Percentiles rank a stretch among this genome's conserved stretches.
Evolutionary conservation across 805 yeast species (phyloP).

Genomic region (Wickerhamomyces mucosus): DNA sequence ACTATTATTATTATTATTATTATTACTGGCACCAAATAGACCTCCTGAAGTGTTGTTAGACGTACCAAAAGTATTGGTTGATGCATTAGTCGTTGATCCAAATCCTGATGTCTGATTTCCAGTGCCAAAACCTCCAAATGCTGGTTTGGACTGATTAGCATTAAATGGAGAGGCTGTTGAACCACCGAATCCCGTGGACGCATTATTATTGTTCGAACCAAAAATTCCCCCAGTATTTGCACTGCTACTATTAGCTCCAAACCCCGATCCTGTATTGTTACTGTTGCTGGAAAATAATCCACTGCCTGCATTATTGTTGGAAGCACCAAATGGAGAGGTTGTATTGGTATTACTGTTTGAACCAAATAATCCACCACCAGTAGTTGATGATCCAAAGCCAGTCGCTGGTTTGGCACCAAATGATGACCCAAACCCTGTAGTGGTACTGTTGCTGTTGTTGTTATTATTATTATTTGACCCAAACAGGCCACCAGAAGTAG

Average conservation of each 20-base stretch:
- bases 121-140: conserved; percentile 20
- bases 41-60: conserved; percentile 18
- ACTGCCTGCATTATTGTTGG: conserved; percentile 9
- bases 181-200: conserved; percentile 8
- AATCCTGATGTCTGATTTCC: conserved; percentile 4
- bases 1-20: conserved; percentile 7
- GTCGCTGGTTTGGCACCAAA: conserved; percentile 23
- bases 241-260: conserved; percentile 13
- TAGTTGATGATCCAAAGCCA: conserved; percentile 14
- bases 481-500: conserved; percentile 18
- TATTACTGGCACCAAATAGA: conserved; percentile 28
- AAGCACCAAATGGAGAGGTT: conserved; percentile 34
- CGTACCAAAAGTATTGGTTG: background rate
- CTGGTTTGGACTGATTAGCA: conserved; percentile 6
- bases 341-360: conserved; percentile 16
- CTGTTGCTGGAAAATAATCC: conserved; percentile 8
- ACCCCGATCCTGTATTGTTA: conserved; percentile 2
- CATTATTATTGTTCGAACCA: conserved; percentile 16
- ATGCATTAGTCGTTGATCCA: conserved; percentile 1
- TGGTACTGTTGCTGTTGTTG: conserved; percentile 2
- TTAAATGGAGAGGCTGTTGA: conserved; percentile 6
- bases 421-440: conserved; percentile 17
- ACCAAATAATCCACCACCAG: conserved; percentile 27
- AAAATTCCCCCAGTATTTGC: conserved; percentile 10
- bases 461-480: conserved; percentile 4